phyloP scores from a whole-genome alignment of 768 basidiomycete genomes.

The Basidioascus undulatus region DNA sequence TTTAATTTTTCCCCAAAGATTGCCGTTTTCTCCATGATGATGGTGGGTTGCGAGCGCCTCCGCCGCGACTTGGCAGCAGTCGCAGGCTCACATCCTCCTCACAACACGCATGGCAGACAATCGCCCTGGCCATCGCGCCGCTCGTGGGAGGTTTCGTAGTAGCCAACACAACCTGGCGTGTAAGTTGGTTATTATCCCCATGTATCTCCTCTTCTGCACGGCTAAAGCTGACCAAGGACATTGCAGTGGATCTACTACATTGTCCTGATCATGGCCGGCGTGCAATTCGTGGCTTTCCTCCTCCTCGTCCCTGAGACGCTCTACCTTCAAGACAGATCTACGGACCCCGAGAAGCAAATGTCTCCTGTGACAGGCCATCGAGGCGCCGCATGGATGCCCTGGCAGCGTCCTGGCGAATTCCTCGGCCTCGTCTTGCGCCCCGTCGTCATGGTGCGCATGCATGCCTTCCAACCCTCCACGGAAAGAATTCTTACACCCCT shows the following conservation, averaged over 20 bases:
- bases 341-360: not conserved
- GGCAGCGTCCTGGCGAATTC: constrained; percentile 11
- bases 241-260: not conserved
- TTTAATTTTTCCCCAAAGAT: too few species aligned
- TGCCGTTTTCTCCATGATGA: constrained; percentile 6
- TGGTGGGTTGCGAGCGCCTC: too few species aligned
- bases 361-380: not conserved
- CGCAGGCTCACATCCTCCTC: too few species aligned
- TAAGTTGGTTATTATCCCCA: not conserved
- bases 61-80: too few species aligned
- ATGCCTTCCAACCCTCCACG: not conserved
- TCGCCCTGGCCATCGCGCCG: constrained; percentile 11
- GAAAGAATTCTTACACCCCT: constrained; percentile 7
- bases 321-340: constrained; percentile 5
- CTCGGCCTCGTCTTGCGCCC: constrained; percentile 4
- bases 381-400: constrained; percentile 12
- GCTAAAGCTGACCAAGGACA: too few species aligned
- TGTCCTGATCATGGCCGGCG: constrained; percentile 6
- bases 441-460: constrained; percentile 7
- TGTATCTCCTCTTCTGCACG: not conserved
- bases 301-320: constrained; percentile 13
- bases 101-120: too few species aligned
- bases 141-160: constrained; percentile 11
- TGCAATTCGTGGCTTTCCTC: constrained; percentile 9
- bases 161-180: not conserved